Evolutionary conservation across 208 protist species (phyloP).

Genomic region (Lotmaria passim): DNA sequence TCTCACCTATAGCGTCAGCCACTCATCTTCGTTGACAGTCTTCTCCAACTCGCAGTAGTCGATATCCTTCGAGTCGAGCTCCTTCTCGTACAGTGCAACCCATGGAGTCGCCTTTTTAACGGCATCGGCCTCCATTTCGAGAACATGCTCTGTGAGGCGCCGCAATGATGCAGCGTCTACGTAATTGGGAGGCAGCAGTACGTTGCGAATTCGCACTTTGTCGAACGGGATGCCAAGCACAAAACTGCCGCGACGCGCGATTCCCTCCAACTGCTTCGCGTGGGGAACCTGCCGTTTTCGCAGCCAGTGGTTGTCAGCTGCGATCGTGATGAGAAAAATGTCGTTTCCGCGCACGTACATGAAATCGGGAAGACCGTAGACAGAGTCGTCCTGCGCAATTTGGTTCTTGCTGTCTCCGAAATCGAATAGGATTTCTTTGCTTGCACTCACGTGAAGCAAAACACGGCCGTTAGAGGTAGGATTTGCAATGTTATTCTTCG

Average conservation of each 20-base stretch:
- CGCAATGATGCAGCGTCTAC: slow-evolving; percentile 70
- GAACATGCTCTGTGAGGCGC: slow-evolving; percentile 60
- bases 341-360: slow-evolving; percentile 69
- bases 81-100: slow-evolving; percentile 70
- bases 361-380: slow-evolving; percentile 82
- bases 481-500: slow-evolving; percentile 31
- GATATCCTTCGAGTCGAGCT: slow-evolving; percentile 73
- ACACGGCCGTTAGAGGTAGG: slow-evolving; percentile 35
- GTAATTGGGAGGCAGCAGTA: slow-evolving; percentile 80
- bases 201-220: slow-evolving; percentile 68
- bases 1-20: slow-evolving; percentile 68
- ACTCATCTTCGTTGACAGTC: slow-evolving; percentile 78
- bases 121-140: slow-evolving; percentile 26
- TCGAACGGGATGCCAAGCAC: slow-evolving; percentile 79
- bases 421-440: slow-evolving; percentile 76
- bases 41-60: slow-evolving; percentile 77
- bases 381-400: slow-evolving; percentile 63
- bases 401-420: slow-evolving; percentile 63
- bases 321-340: slow-evolving; percentile 83
- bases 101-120: slow-evolving; percentile 48
- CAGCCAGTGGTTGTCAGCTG: slow-evolving; percentile 83
- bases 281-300: slow-evolving; percentile 84
- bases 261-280: slow-evolving; percentile 83
- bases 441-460: slow-evolving; percentile 39
- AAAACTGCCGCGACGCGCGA: slow-evolving; percentile 77